Base-by-base conservation (phyloP, 495 filamentous ascomycete genomes). In the Wilcoxina mikolae region DNA sequence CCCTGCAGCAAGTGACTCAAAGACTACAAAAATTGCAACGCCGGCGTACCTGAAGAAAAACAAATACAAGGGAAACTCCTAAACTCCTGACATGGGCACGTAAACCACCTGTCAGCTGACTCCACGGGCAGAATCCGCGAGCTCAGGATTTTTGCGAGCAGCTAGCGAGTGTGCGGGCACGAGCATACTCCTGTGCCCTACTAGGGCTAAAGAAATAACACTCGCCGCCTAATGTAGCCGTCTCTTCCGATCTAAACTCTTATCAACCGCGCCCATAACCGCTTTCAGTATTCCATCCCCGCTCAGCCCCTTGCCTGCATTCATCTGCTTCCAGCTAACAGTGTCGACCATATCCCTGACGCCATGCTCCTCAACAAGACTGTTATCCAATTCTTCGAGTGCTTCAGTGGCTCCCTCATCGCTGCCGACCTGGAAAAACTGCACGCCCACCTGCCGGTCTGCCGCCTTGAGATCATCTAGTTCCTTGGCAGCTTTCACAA, bases 331-430 rank as follows among this genome's bases (percentile, higher is more conserved):
- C 77, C 82, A 94, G 5, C 83, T 83, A 22, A 91, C 81, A 0
- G 91, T 95, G 69, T 98, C 91, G 4, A 96, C 87, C 56, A 98
- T 95, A 71, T 98, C 91, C 26, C 91, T 68, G n/a, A 86, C 58
- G 9, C 69, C 69, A 17, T 74, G 71, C 25, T 73, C 70, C 49
- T 74, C 73, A 5, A 69, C 73, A 25, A 96, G 68, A 10, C 75
- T 75, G 68, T 95, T 85, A 64, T 98, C 91, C 28, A 98, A 71
- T 44, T 82, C 75, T 67, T 77, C 66, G 48, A 94, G 70, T 58
- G 81, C 79, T 62, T 71, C 64, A 10, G 71, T 72, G 0, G 88
- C 91, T 0, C 58, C 69, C 5, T 68, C 58, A 60, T 95, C 88
- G 25, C 76, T 74, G 49, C 93, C 91, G 43, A 96, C 82, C 71